These are phyloP conservation scores for Apiospora malaysiana DNA, from an alignment of 2,329 filamentous ascomycete genomes.

Conservation along the genomic window DNA sequence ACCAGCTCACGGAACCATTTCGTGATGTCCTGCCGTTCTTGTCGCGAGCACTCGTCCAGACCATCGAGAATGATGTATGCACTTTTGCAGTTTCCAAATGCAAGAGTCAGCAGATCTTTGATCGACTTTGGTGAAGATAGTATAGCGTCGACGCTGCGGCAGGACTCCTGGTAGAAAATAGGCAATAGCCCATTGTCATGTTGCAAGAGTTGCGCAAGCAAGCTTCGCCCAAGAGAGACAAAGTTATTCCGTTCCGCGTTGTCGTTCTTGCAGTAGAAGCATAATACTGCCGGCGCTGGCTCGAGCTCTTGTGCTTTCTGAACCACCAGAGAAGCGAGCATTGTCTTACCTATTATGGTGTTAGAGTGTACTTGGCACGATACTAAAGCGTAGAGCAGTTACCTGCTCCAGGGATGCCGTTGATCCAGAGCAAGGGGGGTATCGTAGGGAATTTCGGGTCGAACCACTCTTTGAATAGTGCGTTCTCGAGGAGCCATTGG, in stretches of 20 bases:
- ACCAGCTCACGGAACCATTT: conserved; percentile 33
- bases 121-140: conserved; percentile 26
- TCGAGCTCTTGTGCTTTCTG: conserved; percentile 32
- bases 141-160: conserved; percentile 21
- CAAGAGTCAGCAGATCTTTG: conserved; percentile 32
- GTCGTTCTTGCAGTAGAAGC: conserved; percentile 41
- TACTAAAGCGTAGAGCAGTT: conserved; percentile 15
- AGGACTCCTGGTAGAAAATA: conserved; percentile 26
- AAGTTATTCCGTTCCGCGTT: conserved; percentile 34
- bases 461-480: conserved; percentile 30
- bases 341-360: conserved; percentile 38
- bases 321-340: conserved; percentile 40
- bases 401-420: conserved; percentile 38
- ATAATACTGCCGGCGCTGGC: conserved; percentile 29
- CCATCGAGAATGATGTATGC: conserved; percentile 43
- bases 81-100: conserved; percentile 32
- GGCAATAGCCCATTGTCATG: conserved; percentile 25
- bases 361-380: neutral
- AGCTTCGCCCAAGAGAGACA: conserved; percentile 30
- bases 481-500: conserved; percentile 31
- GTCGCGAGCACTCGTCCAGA: conserved; percentile 41
- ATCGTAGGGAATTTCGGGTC: conserved; percentile 27
- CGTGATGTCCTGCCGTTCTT: conserved; percentile 37
- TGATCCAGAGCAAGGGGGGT: conserved; percentile 33
- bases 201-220: conserved; percentile 26